Percentiles rank a stretch among this genome's conserved stretches.
These are phyloP conservation scores for Eucalyptus virginea DNA, from an alignment of 345 rosid species.

Conservation along the genomic window DNA sequence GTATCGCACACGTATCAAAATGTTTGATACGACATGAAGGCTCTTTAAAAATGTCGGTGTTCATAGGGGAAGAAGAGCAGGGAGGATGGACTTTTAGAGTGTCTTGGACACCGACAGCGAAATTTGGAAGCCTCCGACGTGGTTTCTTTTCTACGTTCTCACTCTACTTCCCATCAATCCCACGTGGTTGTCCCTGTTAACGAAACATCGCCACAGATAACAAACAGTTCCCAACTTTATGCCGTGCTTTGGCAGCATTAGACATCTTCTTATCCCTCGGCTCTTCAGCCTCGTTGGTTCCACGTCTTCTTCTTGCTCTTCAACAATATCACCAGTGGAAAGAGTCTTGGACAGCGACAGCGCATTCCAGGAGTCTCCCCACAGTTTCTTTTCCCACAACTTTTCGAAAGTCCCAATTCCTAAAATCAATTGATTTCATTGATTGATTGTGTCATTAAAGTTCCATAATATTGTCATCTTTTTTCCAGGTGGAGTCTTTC, in stretches of 20 bases:
- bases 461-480: too few relatives aligned
- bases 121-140: too few relatives aligned
- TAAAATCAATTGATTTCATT: too few relatives aligned
- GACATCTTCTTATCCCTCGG: neutral
- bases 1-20: accelerated
- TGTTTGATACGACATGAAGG: accelerated
- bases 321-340: neutral
- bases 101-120: too few relatives aligned
- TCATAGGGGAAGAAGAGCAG: neutral
- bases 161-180: too few relatives aligned
- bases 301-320: neutral
- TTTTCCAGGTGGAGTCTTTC: accelerated
- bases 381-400: too few relatives aligned
- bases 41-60: too few relatives aligned
- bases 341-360: neutral
- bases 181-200: neutral
- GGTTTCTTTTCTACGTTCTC: too few relatives aligned
- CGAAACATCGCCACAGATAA: neutral
- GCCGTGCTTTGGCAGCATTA: neutral
- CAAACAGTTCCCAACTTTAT: neutral
- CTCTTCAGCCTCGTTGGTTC: neutral
- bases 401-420: too few relatives aligned
- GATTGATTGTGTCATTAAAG: too few relatives aligned
- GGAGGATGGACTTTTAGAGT: neutral
- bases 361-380: neutral